Percentiles rank a stretch among this genome's conserved stretches.
Evolutionary conservation across 441 rosid genomes (phyloP).

Genomic region (Erodium chrysanthum): DNA sequence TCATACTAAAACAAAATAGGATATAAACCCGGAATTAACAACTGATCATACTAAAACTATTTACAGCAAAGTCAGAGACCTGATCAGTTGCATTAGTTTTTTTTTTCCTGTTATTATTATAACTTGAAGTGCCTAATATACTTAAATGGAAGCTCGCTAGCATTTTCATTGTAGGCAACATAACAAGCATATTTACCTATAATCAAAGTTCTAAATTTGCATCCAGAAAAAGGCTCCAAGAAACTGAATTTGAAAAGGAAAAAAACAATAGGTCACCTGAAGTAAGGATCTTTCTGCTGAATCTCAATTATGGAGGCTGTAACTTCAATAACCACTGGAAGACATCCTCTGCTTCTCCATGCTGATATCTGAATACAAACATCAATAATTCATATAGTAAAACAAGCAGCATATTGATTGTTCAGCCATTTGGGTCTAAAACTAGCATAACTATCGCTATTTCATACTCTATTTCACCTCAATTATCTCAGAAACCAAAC

Average conservation of each 20-base stretch:
- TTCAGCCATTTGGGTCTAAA: neutral
- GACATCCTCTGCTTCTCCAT: constrained; percentile 77
- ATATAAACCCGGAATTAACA: neutral
- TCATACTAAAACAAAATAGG: neutral
- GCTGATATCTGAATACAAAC: constrained; percentile 43
- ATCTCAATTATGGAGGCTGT: constrained; percentile 69
- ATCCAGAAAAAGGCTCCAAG: neutral
- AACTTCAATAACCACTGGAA: constrained; percentile 70
- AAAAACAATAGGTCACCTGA: constrained; percentile 32
- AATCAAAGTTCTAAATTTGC: neutral
- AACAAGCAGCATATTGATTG: neutral
- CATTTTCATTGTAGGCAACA: neutral
- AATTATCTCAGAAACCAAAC: neutral
- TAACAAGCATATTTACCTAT: neutral
- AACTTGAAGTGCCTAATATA: neutral
- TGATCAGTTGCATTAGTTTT: neutral
- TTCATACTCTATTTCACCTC: neutral
- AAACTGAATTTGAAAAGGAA: neutral
- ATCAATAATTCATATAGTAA: neutral
- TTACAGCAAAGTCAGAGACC: neutral
- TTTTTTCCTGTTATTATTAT: neutral
- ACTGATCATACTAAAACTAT: neutral
- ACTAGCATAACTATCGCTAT: neutral
- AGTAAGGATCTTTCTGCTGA: constrained; percentile 69
- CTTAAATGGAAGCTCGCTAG: neutral